phyloP scores from a whole-genome alignment of 2,329 filamentous ascomycete species.

The Aspergillus vadensis region DNA sequence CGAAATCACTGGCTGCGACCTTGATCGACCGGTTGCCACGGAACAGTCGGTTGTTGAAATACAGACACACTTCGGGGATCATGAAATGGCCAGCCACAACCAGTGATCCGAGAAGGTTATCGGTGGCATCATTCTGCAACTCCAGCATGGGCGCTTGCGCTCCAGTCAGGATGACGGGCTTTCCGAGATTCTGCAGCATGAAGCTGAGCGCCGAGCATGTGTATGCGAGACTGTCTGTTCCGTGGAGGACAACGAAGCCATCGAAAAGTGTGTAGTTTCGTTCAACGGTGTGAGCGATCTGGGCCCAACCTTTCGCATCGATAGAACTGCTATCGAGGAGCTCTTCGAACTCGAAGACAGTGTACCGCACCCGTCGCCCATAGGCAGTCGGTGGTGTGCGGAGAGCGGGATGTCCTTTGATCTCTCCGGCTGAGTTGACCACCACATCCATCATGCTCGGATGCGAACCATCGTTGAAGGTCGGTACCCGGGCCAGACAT shows the following conservation, averaged over 20 bases:
- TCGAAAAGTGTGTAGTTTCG: slow-evolving; percentile 88
- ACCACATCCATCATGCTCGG: slow-evolving; percentile 59
- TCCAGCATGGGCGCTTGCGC: slow-evolving; percentile 85
- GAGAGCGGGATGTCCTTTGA: slow-evolving; percentile 64
- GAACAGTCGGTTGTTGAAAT: slow-evolving; percentile 90
- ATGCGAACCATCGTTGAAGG: slow-evolving; percentile 77
- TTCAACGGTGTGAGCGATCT: slow-evolving; percentile 76
- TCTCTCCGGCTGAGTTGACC: slow-evolving; percentile 51
- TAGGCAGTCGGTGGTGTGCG: slow-evolving; percentile 80
- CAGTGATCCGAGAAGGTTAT: slow-evolving; percentile 84
- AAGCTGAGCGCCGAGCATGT: slow-evolving; percentile 89
- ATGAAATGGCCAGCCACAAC: slow-evolving; percentile 91
- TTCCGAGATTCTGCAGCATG: slow-evolving; percentile 88
- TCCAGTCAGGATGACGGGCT: slow-evolving; percentile 84
- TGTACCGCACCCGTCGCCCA: slow-evolving; percentile 77
- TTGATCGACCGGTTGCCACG: slow-evolving; percentile 87
- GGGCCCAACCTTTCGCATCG: slow-evolving; percentile 79
- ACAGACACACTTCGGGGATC: slow-evolving; percentile 89
- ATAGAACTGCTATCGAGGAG: slow-evolving; percentile 89
- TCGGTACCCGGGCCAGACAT: slow-evolving; percentile 77
- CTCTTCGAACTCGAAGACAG: slow-evolving; percentile 79
- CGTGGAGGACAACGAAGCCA: slow-evolving; percentile 87
- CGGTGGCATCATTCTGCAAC: slow-evolving; percentile 85
- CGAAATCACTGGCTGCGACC: slow-evolving; percentile 80
- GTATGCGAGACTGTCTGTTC: slow-evolving; percentile 86